Evolutionary conservation across 2,329 filamentous ascomycete genomes (phyloP).

Genomic region (Colletotrichum lini): DNA sequence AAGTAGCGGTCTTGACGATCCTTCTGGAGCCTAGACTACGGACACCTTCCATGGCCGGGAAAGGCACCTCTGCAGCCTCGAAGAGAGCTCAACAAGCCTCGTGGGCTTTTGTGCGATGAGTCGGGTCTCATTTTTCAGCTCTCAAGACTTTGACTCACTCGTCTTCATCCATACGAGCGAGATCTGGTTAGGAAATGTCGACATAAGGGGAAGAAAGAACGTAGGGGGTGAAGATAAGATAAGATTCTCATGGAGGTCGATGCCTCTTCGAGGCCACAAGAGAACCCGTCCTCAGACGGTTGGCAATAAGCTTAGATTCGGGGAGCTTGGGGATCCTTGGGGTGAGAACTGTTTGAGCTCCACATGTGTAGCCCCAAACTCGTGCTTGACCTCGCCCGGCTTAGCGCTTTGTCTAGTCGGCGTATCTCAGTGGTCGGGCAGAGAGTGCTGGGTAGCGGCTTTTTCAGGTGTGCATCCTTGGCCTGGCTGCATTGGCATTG

Average conservation of each 20-base stretch:
- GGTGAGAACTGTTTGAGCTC: not conserved
- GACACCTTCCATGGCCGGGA: not conserved
- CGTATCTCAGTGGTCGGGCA: constrained; percentile 15
- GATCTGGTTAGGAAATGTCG: not conserved
- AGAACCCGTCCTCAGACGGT: not conserved
- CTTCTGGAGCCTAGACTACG: not conserved
- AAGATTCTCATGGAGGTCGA: not conserved
- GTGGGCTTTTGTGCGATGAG: no score
- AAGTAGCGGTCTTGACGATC: not conserved
- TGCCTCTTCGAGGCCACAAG: not conserved
- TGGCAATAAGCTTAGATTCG: not conserved
- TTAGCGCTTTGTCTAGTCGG: constrained; percentile 4
- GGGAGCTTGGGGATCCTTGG: not conserved
- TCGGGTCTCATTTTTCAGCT: not conserved
- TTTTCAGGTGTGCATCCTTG: constrained; percentile 28
- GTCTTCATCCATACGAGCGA: not conserved
- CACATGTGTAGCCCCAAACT: constrained; percentile 12
- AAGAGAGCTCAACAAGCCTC: no score
- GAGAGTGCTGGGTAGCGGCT: constrained; percentile 3
- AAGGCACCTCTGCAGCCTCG: not conserved
- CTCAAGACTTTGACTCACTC: not conserved
- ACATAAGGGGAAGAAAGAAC: no score
- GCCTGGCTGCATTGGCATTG: constrained; percentile 17
- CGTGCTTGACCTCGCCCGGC: constrained; percentile 3
- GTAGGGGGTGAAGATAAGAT: no score